Evolutionary conservation across 1,139 yeast species (phyloP), one percentile per base, ranked within the genome.

Genomic region (Magnusiomyces clavatus): DNA sequence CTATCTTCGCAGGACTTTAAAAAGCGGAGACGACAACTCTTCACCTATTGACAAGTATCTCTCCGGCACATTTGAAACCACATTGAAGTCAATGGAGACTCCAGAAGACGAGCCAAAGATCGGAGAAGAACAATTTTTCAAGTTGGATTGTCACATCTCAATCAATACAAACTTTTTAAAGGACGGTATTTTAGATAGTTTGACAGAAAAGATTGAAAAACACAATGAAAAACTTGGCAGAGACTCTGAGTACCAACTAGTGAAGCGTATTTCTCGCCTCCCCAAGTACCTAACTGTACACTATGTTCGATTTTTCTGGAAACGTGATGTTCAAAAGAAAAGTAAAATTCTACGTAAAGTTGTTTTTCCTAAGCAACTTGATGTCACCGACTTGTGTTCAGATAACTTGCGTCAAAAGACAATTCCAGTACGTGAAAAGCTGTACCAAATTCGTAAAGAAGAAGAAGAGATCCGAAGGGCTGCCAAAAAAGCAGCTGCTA

Each of bases 241-340:
- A 41, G 78, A 89, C 64, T 82, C 95, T 13, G 76, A 77, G 36
- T 90, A 83, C 67, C 81, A 82, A 60, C 77, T 86, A 49, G 72
- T 77, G 29, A 84, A 84, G 63, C 80, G 77, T 52, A 84, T 92
- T 54, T 78, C 85, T 1, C 81, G 88, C 63, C 74, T 94, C 58
- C 99, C 99, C 54, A 85, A 86, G 64, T 85, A 84, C 64, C 75
- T 92, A 61, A 86, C 94, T 13, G 88, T 94, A 48, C 96, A 92
- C 67, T 92, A 86, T 69, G 94, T 92, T 59, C 78, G 99, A 63
- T 92, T 92, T 67, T 92, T 82, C 69, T 92, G 98, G 98, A 86
- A 94, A 67, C 79, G 92, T 63, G 95, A 92, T 56, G 86, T 95
- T 8, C 82, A 81, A 60, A 86, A 85, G 70, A 92, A 92, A 72